Percentiles rank a stretch among this genome's conserved stretches.
These are phyloP conservation scores for Amanita polypyramis DNA, from an alignment of 768 basidiomycete genomes.

Conservation along the genomic window DNA sequence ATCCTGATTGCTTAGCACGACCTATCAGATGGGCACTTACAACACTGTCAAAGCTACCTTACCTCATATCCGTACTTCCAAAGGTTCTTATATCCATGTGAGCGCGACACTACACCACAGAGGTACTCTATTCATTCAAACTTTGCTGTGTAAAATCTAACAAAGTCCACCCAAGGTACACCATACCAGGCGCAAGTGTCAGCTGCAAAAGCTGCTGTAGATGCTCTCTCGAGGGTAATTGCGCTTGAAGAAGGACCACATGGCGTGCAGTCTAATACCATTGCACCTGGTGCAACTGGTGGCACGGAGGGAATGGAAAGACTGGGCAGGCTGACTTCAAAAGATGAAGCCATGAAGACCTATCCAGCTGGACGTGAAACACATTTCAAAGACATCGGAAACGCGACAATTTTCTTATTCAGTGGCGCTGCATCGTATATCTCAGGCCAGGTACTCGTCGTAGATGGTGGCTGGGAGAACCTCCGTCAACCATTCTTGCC, in stretches of 20 bases:
- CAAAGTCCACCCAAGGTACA: slow-evolving; percentile 35
- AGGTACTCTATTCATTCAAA: slow-evolving; percentile 31
- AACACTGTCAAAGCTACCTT: slow-evolving; percentile 93
- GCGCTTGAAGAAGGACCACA: slow-evolving; percentile 92
- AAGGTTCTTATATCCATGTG: slow-evolving; percentile 83
- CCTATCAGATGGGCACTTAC: slow-evolving; percentile 87
- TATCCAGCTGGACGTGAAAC: slow-evolving; percentile 43
- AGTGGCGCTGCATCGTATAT: slow-evolving; percentile 71
- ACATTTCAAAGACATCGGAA: slow-evolving; percentile 52
- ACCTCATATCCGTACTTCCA: slow-evolving; percentile 52
- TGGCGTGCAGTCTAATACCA: slow-evolving; percentile 86
- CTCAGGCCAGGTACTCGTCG: slow-evolving; percentile 63
- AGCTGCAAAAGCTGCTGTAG: slow-evolving; percentile 90
- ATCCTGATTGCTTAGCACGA: neutral
- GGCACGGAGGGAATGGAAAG: slow-evolving; percentile 69
- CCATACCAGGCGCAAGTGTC: slow-evolving; percentile 91
- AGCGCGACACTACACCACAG: slow-evolving; percentile 82
- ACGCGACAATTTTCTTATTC: slow-evolving; percentile 71
- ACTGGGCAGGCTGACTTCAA: slow-evolving; percentile 24
- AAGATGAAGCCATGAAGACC: slow-evolving; percentile 2
- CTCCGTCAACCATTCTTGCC: slow-evolving; percentile 37
- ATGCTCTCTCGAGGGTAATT: slow-evolving; percentile 76
- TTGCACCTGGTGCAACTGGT: slow-evolving; percentile 75
- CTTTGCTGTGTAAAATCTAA: neutral
- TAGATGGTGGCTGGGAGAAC: slow-evolving; percentile 59